A percentile compares a stretch with the other conserved stretches of the same genome.
Evolutionary conservation across 345 rosid genomes (phyloP).

Genomic region (Corymbia maculata): DNA sequence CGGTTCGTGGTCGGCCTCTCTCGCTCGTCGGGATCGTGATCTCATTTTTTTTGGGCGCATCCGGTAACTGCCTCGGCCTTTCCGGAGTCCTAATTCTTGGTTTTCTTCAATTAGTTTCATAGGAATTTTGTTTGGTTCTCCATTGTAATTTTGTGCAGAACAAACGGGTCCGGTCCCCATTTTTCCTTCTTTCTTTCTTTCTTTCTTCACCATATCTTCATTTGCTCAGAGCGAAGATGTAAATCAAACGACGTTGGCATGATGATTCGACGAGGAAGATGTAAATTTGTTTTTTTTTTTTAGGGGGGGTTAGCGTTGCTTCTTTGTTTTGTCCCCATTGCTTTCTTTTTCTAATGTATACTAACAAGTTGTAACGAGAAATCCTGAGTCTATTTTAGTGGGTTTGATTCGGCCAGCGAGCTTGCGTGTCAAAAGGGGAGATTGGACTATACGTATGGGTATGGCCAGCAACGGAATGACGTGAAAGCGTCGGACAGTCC

Average conservation of each 20-base stretch:
- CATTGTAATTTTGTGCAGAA: neutral
- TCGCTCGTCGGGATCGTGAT: neutral
- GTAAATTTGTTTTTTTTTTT: neutral
- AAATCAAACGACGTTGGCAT: neutral
- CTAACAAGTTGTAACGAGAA: neutral
- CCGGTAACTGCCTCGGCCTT: neutral
- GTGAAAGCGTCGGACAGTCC: neutral
- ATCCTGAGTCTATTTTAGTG: neutral
- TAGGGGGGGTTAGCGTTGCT: neutral
- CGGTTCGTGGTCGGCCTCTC: neutral
- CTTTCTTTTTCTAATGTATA: neutral
- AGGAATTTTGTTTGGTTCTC: neutral
- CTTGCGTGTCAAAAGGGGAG: neutral
- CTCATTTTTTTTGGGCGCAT: neutral
- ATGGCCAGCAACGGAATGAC: neutral
- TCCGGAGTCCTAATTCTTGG: neutral
- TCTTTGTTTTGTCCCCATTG: neutral
- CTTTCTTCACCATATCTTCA: neutral
- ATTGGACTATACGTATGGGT: neutral
- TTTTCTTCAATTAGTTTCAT: neutral
- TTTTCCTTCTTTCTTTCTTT: too few relatives aligned
- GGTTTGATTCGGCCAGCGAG: neutral
- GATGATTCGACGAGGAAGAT: neutral
- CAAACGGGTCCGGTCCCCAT: neutral
- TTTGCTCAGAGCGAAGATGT: neutral